These are phyloP conservation scores for Phascolomyces articulosus DNA, from an alignment of 371 early-diverging fungal genomes.

Conservation along the genomic window DNA sequence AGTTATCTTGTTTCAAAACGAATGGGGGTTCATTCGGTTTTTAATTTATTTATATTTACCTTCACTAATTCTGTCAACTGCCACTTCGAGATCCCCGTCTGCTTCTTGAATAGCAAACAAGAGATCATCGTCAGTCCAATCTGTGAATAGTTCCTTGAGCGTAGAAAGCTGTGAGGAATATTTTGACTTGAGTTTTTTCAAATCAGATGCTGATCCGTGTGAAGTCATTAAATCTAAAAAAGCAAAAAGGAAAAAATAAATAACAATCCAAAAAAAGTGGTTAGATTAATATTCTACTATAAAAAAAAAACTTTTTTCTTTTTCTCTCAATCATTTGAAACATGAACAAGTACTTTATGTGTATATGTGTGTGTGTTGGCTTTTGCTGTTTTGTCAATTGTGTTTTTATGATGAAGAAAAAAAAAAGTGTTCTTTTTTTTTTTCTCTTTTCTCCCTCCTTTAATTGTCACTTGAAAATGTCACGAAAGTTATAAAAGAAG, in stretches of 20 bases:
- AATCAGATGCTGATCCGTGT: constrained; percentile 51
- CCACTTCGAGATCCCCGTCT: constrained; percentile 81
- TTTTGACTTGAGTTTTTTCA: constrained; percentile 66
- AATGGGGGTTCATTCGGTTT: too few relatives aligned
- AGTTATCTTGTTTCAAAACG: too few relatives aligned
- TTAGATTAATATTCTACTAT: too few relatives aligned
- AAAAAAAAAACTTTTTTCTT: background rate
- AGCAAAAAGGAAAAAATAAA: background rate
- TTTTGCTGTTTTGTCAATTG: background rate
- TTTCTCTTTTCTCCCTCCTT: background rate
- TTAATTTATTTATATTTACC: too few relatives aligned
- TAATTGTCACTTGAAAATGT: constrained; percentile 6
- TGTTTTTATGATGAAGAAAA: too few relatives aligned
- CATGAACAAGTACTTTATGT: background rate
- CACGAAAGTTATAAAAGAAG: constrained; percentile 2
- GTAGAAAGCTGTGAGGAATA: constrained; percentile 70
- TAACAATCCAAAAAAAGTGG: background rate
- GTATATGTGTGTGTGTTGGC: background rate
- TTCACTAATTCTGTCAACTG: constrained; percentile 83
- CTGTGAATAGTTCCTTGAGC: constrained; percentile 83
- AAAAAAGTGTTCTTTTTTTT: background rate
- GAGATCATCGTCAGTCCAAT: constrained; percentile 92
- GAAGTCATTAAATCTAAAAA: constrained; percentile 11
- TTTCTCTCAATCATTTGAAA: background rate
- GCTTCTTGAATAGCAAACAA: constrained; percentile 84